A percentile compares a stretch with the other conserved stretches of the same genome.
Conservation (phyloP, 1,284 basidiomycete species). For the Schizophyllum commune region DNA sequence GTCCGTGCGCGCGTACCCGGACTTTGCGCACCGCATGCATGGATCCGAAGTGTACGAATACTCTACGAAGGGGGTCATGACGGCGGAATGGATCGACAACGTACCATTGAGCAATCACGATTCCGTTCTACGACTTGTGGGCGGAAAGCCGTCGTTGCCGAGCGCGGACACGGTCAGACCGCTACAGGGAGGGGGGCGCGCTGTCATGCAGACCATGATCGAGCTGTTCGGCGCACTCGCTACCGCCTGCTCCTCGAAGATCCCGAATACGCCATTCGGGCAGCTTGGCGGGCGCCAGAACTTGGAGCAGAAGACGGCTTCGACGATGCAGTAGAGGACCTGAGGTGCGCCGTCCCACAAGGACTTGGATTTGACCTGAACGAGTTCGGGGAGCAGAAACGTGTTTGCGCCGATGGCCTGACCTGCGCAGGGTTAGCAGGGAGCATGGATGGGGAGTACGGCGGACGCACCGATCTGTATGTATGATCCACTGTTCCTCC, state of each 20-base stretch:
- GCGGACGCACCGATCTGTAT: constrained; percentile 72
- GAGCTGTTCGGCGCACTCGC: constrained; percentile 71
- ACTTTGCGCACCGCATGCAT: constrained; percentile 63
- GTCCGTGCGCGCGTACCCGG: constrained; percentile 56
- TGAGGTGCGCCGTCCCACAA: constrained; percentile 85
- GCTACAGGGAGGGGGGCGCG: constrained; percentile 42
- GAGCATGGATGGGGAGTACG: neutral
- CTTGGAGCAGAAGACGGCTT: constrained; percentile 65
- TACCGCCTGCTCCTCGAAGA: constrained; percentile 66
- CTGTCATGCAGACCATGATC: constrained; percentile 81
- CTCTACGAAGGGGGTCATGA: constrained; percentile 73
- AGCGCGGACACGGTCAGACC: constrained; percentile 20
- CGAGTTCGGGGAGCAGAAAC: constrained; percentile 71
- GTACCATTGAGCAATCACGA: constrained; percentile 66
- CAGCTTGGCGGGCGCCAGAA: constrained; percentile 57
- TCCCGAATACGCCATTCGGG: constrained; percentile 68
- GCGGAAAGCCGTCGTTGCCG: constrained; percentile 25
- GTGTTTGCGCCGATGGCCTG: constrained; percentile 82
- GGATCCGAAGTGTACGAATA: constrained; percentile 75
- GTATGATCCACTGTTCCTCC: constrained; percentile 78
- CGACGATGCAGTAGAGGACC: constrained; percentile 64
- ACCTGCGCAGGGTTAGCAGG: constrained; percentile 25
- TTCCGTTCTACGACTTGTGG: constrained; percentile 49
- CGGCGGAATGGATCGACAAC: constrained; percentile 84
- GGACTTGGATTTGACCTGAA: constrained; percentile 73